These are phyloP conservation scores for Theileria sp. DNA, from an alignment of 169 alveolate genomes.

Conservation along the genomic window DNA sequence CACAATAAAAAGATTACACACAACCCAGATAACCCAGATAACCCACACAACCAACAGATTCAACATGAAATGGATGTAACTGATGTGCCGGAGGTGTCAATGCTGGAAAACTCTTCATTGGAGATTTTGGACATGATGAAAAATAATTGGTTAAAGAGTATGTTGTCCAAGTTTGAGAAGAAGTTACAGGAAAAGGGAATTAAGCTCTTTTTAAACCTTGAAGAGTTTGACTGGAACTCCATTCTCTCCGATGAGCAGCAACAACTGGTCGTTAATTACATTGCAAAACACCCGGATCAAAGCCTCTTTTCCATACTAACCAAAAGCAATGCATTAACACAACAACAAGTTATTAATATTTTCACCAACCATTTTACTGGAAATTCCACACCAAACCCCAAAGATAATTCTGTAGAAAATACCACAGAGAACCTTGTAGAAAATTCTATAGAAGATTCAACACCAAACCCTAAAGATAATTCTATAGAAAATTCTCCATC, in stretches of 20 bases:
- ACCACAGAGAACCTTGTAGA: neutral
- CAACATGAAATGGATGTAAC: neutral
- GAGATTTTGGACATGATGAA: conserved; percentile 1
- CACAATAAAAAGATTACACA: neutral
- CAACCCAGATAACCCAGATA: too few relatives aligned
- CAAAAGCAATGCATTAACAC: conserved; percentile 45
- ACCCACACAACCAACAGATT: neutral
- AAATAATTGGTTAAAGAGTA: conserved; percentile 28
- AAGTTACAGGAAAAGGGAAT: conserved; percentile 27
- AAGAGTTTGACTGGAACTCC: conserved; percentile 37
- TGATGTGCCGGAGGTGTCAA: neutral
- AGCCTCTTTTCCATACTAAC: conserved; percentile 37
- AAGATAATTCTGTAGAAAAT: neutral
- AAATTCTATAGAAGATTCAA: neutral
- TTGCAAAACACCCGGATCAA: conserved; percentile 30
- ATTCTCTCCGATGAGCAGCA: conserved; percentile 38
- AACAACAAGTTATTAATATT: conserved; percentile 21
- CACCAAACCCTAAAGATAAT: neutral
- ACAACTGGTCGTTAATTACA: conserved; percentile 34
- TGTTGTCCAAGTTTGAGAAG: conserved; percentile 42
- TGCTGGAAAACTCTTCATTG: neutral
- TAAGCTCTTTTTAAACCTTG: conserved; percentile 22
- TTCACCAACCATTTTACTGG: neutral
- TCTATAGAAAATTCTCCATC: neutral
- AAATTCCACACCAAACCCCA: neutral